Percentiles rank a stretch among this genome's conserved stretches.
Evolutionary conservation across 2,329 filamentous ascomycete genomes (phyloP).

Genomic region (Nigrograna mackinnonii): DNA sequence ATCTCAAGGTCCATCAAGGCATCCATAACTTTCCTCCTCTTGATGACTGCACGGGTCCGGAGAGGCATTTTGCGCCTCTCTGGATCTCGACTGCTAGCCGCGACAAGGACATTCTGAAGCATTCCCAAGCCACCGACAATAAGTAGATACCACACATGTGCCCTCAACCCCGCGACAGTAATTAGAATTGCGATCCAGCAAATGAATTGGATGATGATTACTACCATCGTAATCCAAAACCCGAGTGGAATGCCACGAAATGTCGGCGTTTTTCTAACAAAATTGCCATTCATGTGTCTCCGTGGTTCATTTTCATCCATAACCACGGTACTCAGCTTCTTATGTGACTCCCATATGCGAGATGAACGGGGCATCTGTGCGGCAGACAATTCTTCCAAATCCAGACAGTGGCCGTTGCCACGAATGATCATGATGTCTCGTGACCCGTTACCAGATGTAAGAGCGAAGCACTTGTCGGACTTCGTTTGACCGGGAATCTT

Average conservation of each 20-base stretch:
- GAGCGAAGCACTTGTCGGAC: not conserved
- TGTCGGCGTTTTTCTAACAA: too few species aligned
- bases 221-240: too few species aligned
- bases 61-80: slow-evolving; percentile 11
- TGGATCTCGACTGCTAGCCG: slow-evolving; percentile 3
- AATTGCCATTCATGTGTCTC: too few species aligned
- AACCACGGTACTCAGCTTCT: slow-evolving; percentile 1
- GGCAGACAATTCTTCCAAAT: slow-evolving; percentile 5
- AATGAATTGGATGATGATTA: too few species aligned
- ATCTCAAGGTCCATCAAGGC: slow-evolving; percentile 12
- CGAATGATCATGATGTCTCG: slow-evolving; percentile 6
- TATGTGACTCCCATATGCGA: not conserved
- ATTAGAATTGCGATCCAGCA: slow-evolving; percentile 18
- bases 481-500: slow-evolving; percentile 1
- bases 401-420: not conserved
- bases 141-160: slow-evolving; percentile 15
- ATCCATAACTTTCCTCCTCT: slow-evolving; percentile 10
- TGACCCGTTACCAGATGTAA: slow-evolving; percentile 5
- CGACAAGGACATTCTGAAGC: slow-evolving; percentile 14
- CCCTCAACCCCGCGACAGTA: slow-evolving; percentile 7
- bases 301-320: too few species aligned
- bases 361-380: not conserved
- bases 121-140: slow-evolving; percentile 13
- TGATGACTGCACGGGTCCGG: slow-evolving; percentile 10
- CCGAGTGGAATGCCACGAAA: too few species aligned